These are phyloP conservation scores for Nemania diffusa DNA, from an alignment of 2,329 filamentous ascomycete species.

Conservation along the genomic window DNA sequence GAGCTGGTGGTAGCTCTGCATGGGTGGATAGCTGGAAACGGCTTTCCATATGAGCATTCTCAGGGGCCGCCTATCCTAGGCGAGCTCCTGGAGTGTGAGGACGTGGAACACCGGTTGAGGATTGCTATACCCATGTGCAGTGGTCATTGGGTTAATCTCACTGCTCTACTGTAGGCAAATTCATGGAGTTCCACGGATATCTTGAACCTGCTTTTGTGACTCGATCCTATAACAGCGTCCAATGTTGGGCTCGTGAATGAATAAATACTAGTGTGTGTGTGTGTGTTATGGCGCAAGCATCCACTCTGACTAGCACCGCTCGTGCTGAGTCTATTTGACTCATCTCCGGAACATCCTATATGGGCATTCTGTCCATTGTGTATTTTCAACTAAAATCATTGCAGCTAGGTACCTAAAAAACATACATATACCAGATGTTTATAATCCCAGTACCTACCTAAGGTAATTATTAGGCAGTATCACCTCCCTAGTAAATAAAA, in stretches of 20 bases:
- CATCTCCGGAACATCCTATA: not conserved
- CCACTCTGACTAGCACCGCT: not conserved
- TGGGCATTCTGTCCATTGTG: not conserved
- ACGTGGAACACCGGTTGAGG: slow-evolving; percentile 72
- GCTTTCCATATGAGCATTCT: slow-evolving; percentile 67
- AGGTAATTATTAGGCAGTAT: too few species aligned
- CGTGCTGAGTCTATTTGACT: not conserved
- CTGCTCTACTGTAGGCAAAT: slow-evolving; percentile 71
- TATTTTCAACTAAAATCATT: not conserved
- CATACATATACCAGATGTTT: not conserved
- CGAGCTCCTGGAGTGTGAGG: slow-evolving; percentile 60
- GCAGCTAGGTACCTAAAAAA: not conserved
- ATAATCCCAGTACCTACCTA: not conserved
- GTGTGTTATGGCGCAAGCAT: not conserved
- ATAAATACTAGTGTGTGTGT: not conserved
- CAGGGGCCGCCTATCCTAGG: slow-evolving; percentile 45
- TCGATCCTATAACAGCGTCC: not conserved
- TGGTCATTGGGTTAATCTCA: slow-evolving; percentile 58
- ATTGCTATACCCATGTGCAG: slow-evolving; percentile 69
- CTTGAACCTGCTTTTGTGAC: slow-evolving; percentile 9
- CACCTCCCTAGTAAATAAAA: not conserved
- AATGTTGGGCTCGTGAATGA: not conserved
- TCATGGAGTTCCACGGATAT: slow-evolving; percentile 64
- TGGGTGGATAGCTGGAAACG: slow-evolving; percentile 69
- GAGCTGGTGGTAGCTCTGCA: slow-evolving; percentile 58